These are phyloP conservation scores for Coriaria nepalensis DNA, from an alignment of 306 rosid genomes.

Conservation along the genomic window DNA sequence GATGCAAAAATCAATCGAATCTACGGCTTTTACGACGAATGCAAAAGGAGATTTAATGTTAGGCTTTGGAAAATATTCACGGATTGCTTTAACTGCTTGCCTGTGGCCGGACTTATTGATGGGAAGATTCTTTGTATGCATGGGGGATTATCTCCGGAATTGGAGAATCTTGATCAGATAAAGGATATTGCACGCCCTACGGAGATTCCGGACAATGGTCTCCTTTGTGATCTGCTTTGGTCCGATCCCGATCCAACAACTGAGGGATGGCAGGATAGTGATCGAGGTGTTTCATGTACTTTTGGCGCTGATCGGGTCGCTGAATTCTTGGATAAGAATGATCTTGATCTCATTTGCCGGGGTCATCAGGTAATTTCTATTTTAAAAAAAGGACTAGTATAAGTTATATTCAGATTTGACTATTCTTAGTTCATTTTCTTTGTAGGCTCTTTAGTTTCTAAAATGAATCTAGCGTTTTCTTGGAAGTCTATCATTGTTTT, in stretches of 20 bases:
- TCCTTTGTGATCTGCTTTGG: constrained; percentile 70
- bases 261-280: constrained; percentile 55
- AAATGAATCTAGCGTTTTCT: no score
- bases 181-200: constrained; percentile 43
- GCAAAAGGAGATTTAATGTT: constrained; percentile 66
- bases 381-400: background rate
- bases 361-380: constrained; percentile 49
- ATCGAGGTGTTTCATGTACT: constrained; percentile 52
- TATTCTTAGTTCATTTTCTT: no score
- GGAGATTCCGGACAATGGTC: constrained; percentile 52
- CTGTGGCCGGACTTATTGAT: constrained; percentile 53
- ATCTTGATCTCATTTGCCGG: constrained; percentile 59
- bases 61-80: constrained; percentile 71
- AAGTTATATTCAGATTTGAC: no score
- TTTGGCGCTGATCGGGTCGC: constrained; percentile 40
- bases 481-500: no score
- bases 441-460: no score
- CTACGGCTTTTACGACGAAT: constrained; percentile 64
- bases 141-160: constrained; percentile 57
- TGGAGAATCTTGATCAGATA: constrained; percentile 48
- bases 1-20: constrained; percentile 64
- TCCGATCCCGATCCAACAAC: constrained; percentile 44
- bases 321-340: constrained; percentile 46
- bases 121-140: constrained; percentile 61
- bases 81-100: constrained; percentile 63